A percentile compares a stretch with the other conserved stretches of the same genome.
phyloP scores from a whole-genome alignment of 2,329 filamentous ascomycete species.

The Ophiostoma triangulosporum region DNA sequence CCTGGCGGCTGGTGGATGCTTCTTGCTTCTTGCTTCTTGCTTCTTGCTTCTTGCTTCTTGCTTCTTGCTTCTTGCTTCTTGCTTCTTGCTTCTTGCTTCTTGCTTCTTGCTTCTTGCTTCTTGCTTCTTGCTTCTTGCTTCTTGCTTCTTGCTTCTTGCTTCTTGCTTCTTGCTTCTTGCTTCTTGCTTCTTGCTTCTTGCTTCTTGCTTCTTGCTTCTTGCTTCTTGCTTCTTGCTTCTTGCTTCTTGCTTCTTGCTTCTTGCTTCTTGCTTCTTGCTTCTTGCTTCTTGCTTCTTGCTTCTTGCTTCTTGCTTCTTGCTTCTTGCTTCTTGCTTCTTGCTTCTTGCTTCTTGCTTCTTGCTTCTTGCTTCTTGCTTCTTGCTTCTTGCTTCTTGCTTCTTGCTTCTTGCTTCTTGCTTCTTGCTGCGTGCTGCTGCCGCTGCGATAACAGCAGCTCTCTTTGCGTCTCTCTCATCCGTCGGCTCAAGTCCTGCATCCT shows the following conservation, averaged over 20 bases:
- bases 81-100: background rate
- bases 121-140: background rate
- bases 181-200: background rate
- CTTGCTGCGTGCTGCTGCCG: background rate
- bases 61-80: background rate
- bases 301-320: background rate
- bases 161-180: background rate
- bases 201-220: background rate
- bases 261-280: background rate
- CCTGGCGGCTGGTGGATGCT: background rate
- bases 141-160: background rate
- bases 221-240: background rate
- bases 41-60: background rate
- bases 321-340: background rate
- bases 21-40: background rate
- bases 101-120: background rate
- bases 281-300: background rate
- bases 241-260: background rate
- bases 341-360: background rate
- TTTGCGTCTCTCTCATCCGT: slow-evolving; percentile 10
- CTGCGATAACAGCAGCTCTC: background rate
- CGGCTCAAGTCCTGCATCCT: slow-evolving; percentile 31
- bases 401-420: background rate
- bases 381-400: background rate
- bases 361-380: background rate